phyloP scores from a whole-genome alignment of 2,329 filamentous ascomycete species.

The Clarireedia hainanense region DNA sequence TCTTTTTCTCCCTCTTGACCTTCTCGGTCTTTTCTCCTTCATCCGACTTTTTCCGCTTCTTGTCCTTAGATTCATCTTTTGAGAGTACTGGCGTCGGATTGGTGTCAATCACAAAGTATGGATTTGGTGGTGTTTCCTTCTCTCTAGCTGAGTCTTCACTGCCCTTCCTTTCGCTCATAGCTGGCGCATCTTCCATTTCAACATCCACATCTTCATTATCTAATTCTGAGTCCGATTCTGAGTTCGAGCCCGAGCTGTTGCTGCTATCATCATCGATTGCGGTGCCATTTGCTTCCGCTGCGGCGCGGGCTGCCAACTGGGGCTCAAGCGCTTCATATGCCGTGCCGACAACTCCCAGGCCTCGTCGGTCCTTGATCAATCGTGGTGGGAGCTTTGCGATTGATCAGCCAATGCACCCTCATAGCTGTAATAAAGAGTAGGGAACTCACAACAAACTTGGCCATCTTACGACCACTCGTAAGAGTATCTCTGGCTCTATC shows the following conservation, averaged over 20 bases:
- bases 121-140: conserved; percentile 14
- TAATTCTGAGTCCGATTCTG: not conserved
- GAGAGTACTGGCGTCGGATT: conserved; percentile 18
- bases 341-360: conserved; percentile 17
- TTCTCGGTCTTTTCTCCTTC: not conserved
- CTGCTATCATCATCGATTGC: not conserved
- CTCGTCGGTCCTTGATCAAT: conserved; percentile 17
- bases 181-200: conserved; percentile 6
- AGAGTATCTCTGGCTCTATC: conserved; percentile 19
- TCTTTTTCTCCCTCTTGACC: conserved; percentile 62
- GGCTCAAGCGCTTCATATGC: conserved; percentile 14
- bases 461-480: conserved; percentile 13
- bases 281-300: not conserved
- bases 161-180: not conserved
- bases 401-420: not conserved
- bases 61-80: conserved; percentile 11
- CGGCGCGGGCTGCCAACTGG: conserved; percentile 15
- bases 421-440: not conserved
- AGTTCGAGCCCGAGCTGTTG: not conserved
- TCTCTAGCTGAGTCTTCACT: not conserved
- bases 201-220: conserved; percentile 3
- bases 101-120: conserved; percentile 22
- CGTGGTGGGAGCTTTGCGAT: conserved; percentile 14
- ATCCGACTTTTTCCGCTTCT: conserved; percentile 5
- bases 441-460: conserved; percentile 20